These are phyloP conservation scores for Backusella westeae DNA, from an alignment of 192 early-diverging fungal species.

Conservation along the genomic window DNA sequence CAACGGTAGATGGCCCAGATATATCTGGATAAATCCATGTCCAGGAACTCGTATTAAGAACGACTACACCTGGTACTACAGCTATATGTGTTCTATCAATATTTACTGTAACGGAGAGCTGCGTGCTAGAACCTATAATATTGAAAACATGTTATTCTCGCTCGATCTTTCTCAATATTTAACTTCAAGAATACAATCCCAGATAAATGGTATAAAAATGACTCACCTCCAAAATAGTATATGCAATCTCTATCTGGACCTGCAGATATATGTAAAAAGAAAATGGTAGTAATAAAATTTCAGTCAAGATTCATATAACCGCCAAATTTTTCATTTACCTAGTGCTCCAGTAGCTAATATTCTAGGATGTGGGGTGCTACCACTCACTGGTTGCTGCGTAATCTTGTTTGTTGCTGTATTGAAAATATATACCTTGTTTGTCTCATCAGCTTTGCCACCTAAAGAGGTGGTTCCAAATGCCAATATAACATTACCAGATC, in stretches of 20 bases:
- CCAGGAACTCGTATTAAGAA: slow-evolving; percentile 4
- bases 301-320: not conserved
- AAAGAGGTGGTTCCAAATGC: not conserved
- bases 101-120: not conserved
- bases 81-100: not conserved
- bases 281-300: not conserved
- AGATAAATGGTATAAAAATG: not conserved
- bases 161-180: not conserved
- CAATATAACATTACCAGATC: not conserved
- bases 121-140: not conserved
- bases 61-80: not conserved
- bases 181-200: not conserved
- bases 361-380: not conserved
- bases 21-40: not conserved
- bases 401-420: not conserved
- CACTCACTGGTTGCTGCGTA: not conserved
- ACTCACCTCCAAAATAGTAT: not conserved
- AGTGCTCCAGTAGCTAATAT: not conserved
- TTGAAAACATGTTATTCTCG: too few relatives aligned
- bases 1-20: not conserved
- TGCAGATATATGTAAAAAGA: not conserved
- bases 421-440: not conserved
- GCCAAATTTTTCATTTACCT: not conserved
- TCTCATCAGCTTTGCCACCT: not conserved
- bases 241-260: not conserved